A percentile compares a stretch with the other conserved stretches of the same genome.
phyloP scores from a whole-genome alignment of 345 rosid species.

The Salix viminalis region DNA sequence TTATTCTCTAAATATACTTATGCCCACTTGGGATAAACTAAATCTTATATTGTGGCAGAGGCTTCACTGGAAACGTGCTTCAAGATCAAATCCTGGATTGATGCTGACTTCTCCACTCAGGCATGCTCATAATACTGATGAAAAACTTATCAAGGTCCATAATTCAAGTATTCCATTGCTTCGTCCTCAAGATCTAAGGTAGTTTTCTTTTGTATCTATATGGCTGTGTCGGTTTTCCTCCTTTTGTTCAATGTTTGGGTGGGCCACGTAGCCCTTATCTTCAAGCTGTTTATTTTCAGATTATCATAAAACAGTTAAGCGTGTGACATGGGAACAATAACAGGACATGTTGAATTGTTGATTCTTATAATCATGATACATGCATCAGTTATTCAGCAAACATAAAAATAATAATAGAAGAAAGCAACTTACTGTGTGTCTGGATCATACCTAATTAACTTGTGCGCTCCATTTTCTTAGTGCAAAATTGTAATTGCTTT shows the following conservation, averaged over 20 bases:
- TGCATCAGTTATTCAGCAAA: background rate
- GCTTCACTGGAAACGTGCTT: constrained; percentile 91
- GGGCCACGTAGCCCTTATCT: background rate
- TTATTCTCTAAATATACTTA: background rate
- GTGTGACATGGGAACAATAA: background rate
- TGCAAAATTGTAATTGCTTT: background rate
- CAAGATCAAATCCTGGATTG: constrained; percentile 71
- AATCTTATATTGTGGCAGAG: constrained; percentile 44
- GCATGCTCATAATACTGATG: constrained; percentile 37
- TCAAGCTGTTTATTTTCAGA: background rate
- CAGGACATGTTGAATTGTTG: background rate
- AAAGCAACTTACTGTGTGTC: background rate
- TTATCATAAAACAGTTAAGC: background rate
- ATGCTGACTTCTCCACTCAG: constrained; percentile 90
- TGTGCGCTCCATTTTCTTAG: background rate
- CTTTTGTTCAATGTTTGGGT: background rate
- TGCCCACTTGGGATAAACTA: background rate
- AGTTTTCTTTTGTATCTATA: constrained; percentile 5
- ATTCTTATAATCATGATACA: background rate
- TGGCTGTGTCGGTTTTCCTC: background rate
- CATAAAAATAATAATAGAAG: background rate
- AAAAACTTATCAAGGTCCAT: constrained; percentile 36
- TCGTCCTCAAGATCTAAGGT: constrained; percentile 84
- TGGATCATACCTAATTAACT: background rate
- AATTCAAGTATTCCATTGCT: constrained; percentile 44